Percentiles rank a stretch among this genome's conserved stretches.
Conservation (phyloP, 306 rosid genomes). For the Oemleria cerasiformis region DNA sequence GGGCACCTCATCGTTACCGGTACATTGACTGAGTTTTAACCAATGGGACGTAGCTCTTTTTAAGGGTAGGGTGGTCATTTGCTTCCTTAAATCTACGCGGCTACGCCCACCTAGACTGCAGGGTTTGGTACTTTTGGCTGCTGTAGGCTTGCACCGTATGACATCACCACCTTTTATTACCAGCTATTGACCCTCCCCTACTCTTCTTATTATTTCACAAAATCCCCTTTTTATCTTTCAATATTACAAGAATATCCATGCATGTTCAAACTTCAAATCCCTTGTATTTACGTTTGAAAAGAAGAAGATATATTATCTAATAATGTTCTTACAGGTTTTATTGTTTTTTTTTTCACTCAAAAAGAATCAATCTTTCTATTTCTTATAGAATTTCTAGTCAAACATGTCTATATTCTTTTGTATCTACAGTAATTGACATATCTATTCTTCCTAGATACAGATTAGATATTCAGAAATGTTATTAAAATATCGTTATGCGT, state of each 20-base stretch:
- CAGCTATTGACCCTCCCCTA: neutral
- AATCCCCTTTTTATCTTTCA: neutral
- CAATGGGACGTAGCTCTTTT: neutral
- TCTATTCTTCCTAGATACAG: neutral
- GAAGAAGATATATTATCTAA: no score
- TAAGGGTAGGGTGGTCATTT: neutral
- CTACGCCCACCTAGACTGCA: constrained; percentile 4
- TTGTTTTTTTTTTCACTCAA: neutral
- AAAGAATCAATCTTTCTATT: neutral
- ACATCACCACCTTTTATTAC: neutral
- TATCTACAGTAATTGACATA: neutral
- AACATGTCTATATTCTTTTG: neutral
- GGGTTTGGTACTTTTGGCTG: constrained; percentile 12
- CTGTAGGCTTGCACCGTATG: neutral
- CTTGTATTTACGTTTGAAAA: no score
- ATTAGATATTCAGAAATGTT: neutral
- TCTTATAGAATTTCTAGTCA: neutral
- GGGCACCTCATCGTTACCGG: neutral
- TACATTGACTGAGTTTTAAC: neutral
- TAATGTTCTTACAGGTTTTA: no score
- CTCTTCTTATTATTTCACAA: neutral
- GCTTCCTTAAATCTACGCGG: constrained; percentile 4
- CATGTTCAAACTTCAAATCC: neutral
- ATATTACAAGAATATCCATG: neutral
- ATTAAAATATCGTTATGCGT: neutral